Evolutionary conservation across 768 basidiomycete species (phyloP), one percentile per base, ranked within the genome.

Genomic region (Russula foetens): DNA sequence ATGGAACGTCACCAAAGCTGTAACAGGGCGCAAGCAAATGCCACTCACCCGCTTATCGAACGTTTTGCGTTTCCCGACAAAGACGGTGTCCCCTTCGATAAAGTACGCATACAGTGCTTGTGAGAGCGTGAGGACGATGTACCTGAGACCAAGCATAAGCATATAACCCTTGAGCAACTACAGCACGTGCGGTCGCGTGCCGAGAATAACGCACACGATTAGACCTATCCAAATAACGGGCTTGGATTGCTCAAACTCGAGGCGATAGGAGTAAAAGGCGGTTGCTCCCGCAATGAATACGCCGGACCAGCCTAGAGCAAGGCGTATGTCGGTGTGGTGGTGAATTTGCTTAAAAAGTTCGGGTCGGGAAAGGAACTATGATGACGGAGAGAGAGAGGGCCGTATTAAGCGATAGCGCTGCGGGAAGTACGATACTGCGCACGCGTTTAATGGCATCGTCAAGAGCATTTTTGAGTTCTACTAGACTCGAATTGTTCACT

Each of bases 391-490:
- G 11, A 19, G 35, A 26, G n/a, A 58, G 14, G 39, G 35, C 35
- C 35, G 35, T 35, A 49, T 43, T 35, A 23, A 45, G 31, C 15
- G 35, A 46, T 15, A 14, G 28, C 38, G 50, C 19, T 29, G 41
- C 14, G 50, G 44, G 39, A 12, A 12, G 28, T 35, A 53, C 41
- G 24, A 17, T 38, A 39, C 15, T 31, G 23, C 23, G 50, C 70
- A 96, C 94, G 69, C 90, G 86, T 73, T 91, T 92, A 59, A 98
- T 75, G 47, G 87, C 86, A 75, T 98, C 95, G 73, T 98, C 95
- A 63, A 78, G 74, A 9, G 82, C 76, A 57, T 74, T 72, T 69
- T 84, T 83, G 64, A 83, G 75, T 67, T 83, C 81, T 9, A 69
- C 67, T 47, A 76, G 66, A 65, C 75, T 81, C 26, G 77, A 74